Evolutionary conservation across 1,284 basidiomycete species (phyloP).

Genomic region (Mycosarcoma maydis): DNA sequence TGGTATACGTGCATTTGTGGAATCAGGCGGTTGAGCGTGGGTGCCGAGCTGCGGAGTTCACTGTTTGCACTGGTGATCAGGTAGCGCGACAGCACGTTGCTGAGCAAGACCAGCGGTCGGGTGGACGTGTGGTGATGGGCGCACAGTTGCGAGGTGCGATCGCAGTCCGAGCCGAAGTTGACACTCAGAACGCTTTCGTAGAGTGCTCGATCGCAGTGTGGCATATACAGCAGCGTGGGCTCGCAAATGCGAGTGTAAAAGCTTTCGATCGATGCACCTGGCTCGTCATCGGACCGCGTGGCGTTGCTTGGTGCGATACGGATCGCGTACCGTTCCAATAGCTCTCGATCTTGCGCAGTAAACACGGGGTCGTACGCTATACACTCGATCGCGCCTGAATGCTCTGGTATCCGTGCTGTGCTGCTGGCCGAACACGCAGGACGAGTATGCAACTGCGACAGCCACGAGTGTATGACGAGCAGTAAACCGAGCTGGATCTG

Average conservation of each 20-base stretch:
- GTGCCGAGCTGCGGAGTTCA: background rate
- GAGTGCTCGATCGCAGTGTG: constrained; percentile 33
- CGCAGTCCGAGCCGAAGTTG: too few relatives aligned
- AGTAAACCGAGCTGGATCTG: constrained; percentile 40
- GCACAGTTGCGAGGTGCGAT: too few relatives aligned
- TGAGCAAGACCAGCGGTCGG: constrained; percentile 13
- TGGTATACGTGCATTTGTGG: background rate
- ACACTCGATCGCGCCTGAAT: constrained; percentile 3
- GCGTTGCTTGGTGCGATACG: too few relatives aligned
- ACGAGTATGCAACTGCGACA: background rate
- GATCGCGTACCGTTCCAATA: too few relatives aligned
- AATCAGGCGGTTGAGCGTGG: constrained; percentile 1
- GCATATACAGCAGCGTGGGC: constrained; percentile 37
- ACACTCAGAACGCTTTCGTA: constrained; percentile 28
- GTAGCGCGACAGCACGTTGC: too few relatives aligned
- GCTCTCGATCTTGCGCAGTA: background rate
- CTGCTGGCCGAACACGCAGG: too few relatives aligned
- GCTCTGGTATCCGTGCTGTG: too few relatives aligned
- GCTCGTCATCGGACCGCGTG: too few relatives aligned
- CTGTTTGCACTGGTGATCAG: background rate
- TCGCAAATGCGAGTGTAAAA: constrained; percentile 2
- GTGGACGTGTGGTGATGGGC: too few relatives aligned
- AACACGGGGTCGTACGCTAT: constrained; percentile 40
- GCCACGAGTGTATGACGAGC: constrained; percentile 8
- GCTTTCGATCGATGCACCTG: background rate